Evolutionary conservation across 106 monocot species (phyloP), one percentile per base, ranked within the genome.

Genomic region (Dendrobium catenatum): DNA sequence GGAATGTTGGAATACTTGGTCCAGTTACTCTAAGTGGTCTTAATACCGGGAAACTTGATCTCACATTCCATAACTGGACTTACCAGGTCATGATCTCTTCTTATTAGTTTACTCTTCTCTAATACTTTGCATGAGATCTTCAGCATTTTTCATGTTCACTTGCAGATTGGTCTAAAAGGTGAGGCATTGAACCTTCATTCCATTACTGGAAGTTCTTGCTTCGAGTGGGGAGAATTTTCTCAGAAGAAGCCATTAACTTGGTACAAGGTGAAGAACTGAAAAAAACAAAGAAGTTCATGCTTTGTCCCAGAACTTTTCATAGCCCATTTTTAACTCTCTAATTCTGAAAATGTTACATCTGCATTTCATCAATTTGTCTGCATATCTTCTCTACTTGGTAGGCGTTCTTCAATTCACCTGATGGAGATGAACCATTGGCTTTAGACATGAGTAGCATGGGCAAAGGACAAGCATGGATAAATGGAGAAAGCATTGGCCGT

Each of bases 1-100:
- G 96, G 96, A 93, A 96, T 80, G 84, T 88, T 55, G 96, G 96
- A 2, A 88, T 96, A 79, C 96, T 96, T 84, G 96, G 96, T 73
- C 96, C 96, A 13, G 93, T 96, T 54, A 84, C 80, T 24, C 75
- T 96, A 43, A 85, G 84, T 77, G 96, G 96, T 72, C 90, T 96
- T 17, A 93, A 96, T 76, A 93, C 93, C 73, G 96, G 96, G 18
- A 90, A 79, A 86, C 85, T 89, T 78, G 96, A 96, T 67, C 89
- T 96, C 15, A 88, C 96, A 17, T 87, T 91, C 93, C 93, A 96
- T 78, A 91, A 93, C 42, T 96, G 96, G 96, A 89, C 85, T 15
- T 96, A 96, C 78, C 81, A 85, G 78, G 90, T 93, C 48, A 49
- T 46, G 67, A 76, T 8, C 27, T 73, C 29, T 29, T 9, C 3